Percentiles rank a stretch among this genome's conserved stretches.
phyloP scores from a whole-genome alignment of 225 moss, liverwort and hornwort genomes.

The Asterella californica region DNA sequence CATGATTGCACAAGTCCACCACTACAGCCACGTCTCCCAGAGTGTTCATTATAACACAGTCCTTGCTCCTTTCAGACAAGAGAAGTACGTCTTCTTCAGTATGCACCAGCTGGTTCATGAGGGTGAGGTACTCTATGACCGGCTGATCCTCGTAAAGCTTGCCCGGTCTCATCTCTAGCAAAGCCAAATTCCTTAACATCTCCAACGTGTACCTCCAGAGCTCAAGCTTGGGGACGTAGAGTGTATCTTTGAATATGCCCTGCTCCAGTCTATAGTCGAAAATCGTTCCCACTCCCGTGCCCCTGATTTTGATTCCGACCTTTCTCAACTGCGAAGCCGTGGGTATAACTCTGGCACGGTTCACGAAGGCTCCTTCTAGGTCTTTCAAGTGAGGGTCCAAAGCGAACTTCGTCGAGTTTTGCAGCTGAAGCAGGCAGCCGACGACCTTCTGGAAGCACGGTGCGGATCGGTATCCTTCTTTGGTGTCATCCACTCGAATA shows the following conservation, averaged over 20 bases:
- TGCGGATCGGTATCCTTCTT: neutral
- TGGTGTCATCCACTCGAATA: conserved; percentile 1
- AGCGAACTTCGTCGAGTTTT: neutral
- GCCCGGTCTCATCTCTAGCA: conserved; percentile 16
- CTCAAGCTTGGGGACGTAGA: conserved; percentile 18
- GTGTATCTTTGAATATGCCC: conserved; percentile 15
- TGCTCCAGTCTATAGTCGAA: conserved; percentile 13
- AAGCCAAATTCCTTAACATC: conserved; percentile 22
- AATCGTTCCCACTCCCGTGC: conserved; percentile 8
- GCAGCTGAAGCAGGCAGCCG: conserved; percentile 10
- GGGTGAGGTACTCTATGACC: conserved; percentile 16
- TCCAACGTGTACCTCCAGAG: conserved; percentile 4
- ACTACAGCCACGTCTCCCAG: conserved; percentile 13
- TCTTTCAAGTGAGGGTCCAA: conserved; percentile 15
- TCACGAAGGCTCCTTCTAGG: conserved; percentile 4
- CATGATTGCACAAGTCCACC: conserved; percentile 20
- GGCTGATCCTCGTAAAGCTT: conserved; percentile 20
- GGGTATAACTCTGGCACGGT: conserved; percentile 1
- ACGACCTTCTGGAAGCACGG: neutral
- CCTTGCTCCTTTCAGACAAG: conserved; percentile 5
- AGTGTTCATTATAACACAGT: conserved; percentile 9
- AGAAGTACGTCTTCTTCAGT: conserved; percentile 16
- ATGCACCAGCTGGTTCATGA: conserved; percentile 16
- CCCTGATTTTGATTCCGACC: conserved; percentile 21
- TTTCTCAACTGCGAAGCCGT: conserved; percentile 18